A percentile compares a stretch with the other conserved stretches of the same genome.
Conservation (phyloP, 1,284 basidiomycete species). For the Fomes fomentarius region DNA sequence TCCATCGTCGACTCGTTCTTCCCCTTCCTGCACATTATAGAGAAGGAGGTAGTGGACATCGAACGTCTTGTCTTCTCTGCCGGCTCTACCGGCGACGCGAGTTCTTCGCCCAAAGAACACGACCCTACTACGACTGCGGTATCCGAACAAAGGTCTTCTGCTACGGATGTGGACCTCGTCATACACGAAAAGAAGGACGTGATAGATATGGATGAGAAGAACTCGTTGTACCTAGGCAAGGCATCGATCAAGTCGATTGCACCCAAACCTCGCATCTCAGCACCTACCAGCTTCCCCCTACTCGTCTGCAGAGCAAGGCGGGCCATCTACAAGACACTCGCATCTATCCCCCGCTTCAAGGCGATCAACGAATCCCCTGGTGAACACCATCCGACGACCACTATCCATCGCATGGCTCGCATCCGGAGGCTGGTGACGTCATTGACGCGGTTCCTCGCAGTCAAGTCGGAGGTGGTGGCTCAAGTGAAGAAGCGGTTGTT, state of each 20-base stretch:
- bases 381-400: conserved; percentile 39
- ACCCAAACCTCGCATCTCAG: conserved; percentile 25
- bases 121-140: not conserved
- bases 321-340: conserved; percentile 10
- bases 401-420: conserved; percentile 76
- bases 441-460: conserved; percentile 74
- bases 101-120: not conserved
- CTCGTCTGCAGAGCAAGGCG: conserved; percentile 26
- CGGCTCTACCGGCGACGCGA: conserved; percentile 31
- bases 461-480: conserved; percentile 85
- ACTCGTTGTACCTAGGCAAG: conserved; percentile 10
- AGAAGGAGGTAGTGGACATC: conserved; percentile 80
- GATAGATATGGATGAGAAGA: conserved; percentile 13
- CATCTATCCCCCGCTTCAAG: conserved; percentile 20
- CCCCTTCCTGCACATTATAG: conserved; percentile 84
- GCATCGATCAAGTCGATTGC: conserved; percentile 4
- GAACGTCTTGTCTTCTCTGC: conserved; percentile 68
- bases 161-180: not conserved
- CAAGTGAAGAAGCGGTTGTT: conserved; percentile 78
- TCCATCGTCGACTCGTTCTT: conserved; percentile 96
- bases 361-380: conserved; percentile 21
- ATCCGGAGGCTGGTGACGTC: conserved; percentile 85
- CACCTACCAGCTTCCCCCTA: conserved; percentile 25
- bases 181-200: not conserved
- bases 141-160: not conserved